Conservation (phyloP, 345 rosid species). For the Erysimum cheiranthoides region DNA sequence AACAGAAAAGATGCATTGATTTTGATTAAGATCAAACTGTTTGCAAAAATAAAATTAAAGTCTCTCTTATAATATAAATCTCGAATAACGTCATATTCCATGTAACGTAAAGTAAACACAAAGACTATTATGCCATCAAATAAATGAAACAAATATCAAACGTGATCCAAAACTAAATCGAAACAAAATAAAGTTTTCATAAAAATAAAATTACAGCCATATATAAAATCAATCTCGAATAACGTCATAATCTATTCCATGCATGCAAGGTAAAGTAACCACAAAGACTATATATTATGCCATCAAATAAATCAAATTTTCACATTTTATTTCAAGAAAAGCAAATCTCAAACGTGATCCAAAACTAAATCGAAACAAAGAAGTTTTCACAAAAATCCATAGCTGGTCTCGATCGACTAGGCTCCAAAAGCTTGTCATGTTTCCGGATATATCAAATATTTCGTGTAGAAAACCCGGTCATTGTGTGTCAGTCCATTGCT, state of each 20-base stretch:
- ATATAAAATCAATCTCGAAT: background rate
- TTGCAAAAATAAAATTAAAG: background rate
- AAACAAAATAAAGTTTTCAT: background rate
- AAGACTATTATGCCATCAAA: background rate
- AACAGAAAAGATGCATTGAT: background rate
- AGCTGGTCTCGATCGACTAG: background rate
- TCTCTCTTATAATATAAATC: background rate
- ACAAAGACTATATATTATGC: too few relatives aligned
- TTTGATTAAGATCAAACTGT: background rate
- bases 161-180: background rate
- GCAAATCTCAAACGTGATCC: conserved; percentile 3
- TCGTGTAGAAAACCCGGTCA: background rate
- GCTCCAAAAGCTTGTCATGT: background rate
- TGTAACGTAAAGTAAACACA: background rate
- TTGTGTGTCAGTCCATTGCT: background rate
- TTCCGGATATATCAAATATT: background rate
- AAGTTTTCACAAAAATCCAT: background rate
- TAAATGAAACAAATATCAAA: background rate
- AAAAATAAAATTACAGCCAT: background rate
- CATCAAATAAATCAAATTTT: background rate
- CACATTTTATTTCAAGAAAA: background rate
- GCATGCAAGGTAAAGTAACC: too few relatives aligned
- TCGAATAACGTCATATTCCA: background rate
- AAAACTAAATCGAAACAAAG: background rate
- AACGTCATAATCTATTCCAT: background rate